Percentiles rank a stretch among this genome's conserved stretches.
phyloP scores from a whole-genome alignment of 2,329 filamentous ascomycete genomes.

The Rutstroemia sp. region DNA sequence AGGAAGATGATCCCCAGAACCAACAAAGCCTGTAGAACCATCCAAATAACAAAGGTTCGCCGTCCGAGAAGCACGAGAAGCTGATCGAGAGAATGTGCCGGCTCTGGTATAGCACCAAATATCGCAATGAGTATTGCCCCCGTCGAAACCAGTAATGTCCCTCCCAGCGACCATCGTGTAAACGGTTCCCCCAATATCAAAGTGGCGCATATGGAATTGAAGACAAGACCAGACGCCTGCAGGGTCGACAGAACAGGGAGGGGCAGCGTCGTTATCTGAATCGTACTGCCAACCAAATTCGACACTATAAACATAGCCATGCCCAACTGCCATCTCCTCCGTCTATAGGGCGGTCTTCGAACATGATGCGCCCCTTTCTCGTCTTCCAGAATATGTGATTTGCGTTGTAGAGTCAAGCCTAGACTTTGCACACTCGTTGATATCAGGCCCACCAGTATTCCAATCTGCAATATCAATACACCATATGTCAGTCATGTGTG shows the following conservation, averaged over 20 bases:
- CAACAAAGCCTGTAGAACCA: constrained; percentile 68
- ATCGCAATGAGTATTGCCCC: constrained; percentile 89
- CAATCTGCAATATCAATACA: constrained; percentile 51
- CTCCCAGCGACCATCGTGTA: constrained; percentile 84
- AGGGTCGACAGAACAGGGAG: constrained; percentile 90
- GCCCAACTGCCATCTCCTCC: constrained; percentile 90
- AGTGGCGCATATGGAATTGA: constrained; percentile 97
- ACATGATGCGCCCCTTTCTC: constrained; percentile 73
- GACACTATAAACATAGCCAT: constrained; percentile 97
- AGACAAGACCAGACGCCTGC: constrained; percentile 91
- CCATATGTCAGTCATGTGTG: constrained; percentile 4
- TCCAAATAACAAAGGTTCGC: constrained; percentile 78
- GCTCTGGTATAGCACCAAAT: constrained; percentile 90
- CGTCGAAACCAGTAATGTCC: constrained; percentile 77
- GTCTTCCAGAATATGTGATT: constrained; percentile 96
- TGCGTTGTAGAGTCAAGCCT: constrained; percentile 90
- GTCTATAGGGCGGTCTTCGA: constrained; percentile 78
- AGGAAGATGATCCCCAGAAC: constrained; percentile 61
- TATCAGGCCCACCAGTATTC: constrained; percentile 84
- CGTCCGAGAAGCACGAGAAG: constrained; percentile 68
- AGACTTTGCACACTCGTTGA: constrained; percentile 94
- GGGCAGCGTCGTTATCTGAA: constrained; percentile 94
- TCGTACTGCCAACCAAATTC: constrained; percentile 89
- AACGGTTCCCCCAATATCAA: constrained; percentile 90
- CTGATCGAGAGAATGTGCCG: constrained; percentile 80